Evolutionary conservation across 2,329 filamentous ascomycete species (phyloP), one percentile per base, ranked within the genome.

Genomic region (Diplodia scrobiculata): DNA sequence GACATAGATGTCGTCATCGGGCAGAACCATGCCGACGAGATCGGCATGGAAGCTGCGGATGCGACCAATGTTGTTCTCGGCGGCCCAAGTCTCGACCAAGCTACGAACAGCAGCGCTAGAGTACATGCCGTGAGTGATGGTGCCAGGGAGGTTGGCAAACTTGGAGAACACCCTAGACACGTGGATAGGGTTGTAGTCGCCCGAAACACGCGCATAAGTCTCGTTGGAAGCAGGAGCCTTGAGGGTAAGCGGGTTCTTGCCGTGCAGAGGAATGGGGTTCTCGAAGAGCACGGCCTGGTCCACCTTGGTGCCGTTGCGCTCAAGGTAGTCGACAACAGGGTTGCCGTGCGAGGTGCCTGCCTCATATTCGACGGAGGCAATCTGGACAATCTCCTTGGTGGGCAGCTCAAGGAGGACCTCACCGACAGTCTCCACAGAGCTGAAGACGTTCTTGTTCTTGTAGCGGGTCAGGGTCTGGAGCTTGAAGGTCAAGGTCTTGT

Each of bases 111-210:
- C 91, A 70, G 95, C 95, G 79, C 94, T 98, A 1, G 94, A 96
- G 84, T 98, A 99, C 95, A 99, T 99, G 76, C 95, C 95, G 77
- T 99, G 95, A 1, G 95, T 99, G 75, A 99, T 99, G 52, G 95
- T 99, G 59, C 95, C 96, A 1, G 93, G 93, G 17, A 99, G 85
- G 77, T 93, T 95, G 76, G 95, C 96, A 74, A 98, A 99, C 80
- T 88, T 92, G 36, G 95, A 91, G 81, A 99, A 99, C 65, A 97
- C 92, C 66, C 95, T 90, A 13, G 95, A 97, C 52, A 99, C 95
- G 83, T 99, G 95, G 69, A 99, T 99, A 27, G 95, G 95, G 80
- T 99, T 99, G 86, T 92, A 99, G 78, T 99, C 95, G 54, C 95
- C 95, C 62, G 96, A 99, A 19, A 99, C 95, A 71, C 92, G 91